Base-by-base conservation (phyloP, 2,329 filamentous ascomycete species). In the Beauveria asiatica region DNA sequence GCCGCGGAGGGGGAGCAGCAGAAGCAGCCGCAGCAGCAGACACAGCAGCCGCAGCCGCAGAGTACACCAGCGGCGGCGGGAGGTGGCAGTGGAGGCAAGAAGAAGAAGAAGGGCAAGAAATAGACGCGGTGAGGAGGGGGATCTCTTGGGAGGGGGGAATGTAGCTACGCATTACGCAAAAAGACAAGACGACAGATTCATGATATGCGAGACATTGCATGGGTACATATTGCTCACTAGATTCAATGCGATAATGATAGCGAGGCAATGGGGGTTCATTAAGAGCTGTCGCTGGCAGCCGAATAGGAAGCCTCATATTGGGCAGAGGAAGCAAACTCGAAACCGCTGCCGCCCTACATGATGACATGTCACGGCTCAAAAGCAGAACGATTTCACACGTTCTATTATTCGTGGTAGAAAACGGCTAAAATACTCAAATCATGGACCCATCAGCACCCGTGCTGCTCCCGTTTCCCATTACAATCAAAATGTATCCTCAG, bases 51-150 rank as follows among this genome's bases (percentile, higher is more conserved):
- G 41, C 52, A 55, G 53, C 1, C 53, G 19, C 44, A 48, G 63
- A 67, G 66, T 41, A 64, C 64, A 60, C 63, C 66, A 46, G 46
- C 27, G 72, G 67, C 58, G 68, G 67, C 62, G 33, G 72, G 70
- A 57, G 73, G 71, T 57, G 67, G 62, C 8, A 72, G 70, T 59
- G 33, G 76, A 13, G 75, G 77, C 41, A 86, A 84, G 73, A 89
- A 87, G 76, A 88, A 88, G 76, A 88, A 86, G 75, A 87, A 87
- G 75, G 84, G 84, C 50, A 87, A 86, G 79, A 83, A 84, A 78
- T 89, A 76, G 79, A 45, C 9, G 23, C 21, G 23, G 17, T 50
- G 49, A 7, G n/a, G 21, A 16, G 16, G 3, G 19, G 13, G 19
- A 3, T 33, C 9, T 1, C 23, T 21, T n/a, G 10, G 17, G 30